These are phyloP conservation scores for Ganoderma lingzhi DNA, from an alignment of 1,284 basidiomycete genomes.

Conservation along the genomic window DNA sequence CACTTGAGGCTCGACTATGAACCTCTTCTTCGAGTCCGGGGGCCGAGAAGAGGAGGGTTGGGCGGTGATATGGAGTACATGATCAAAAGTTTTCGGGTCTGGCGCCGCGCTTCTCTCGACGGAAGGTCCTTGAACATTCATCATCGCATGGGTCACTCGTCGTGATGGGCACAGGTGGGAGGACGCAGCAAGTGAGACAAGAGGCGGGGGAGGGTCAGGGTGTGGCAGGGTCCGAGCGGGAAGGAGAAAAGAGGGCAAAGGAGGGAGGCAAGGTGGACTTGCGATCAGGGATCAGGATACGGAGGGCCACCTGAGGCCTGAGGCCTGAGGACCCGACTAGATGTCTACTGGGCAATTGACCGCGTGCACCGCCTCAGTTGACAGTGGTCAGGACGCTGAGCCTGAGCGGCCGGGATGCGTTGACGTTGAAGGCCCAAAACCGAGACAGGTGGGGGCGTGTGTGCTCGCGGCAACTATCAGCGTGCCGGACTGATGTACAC, in stretches of 20 bases:
- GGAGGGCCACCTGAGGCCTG: slow-evolving; percentile 5
- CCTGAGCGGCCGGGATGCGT: not conserved
- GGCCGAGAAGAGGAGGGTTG: slow-evolving; percentile 16
- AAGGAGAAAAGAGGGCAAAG: not conserved
- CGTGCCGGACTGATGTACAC: not conserved
- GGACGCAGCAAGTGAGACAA: not conserved
- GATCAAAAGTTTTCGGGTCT: slow-evolving; percentile 4
- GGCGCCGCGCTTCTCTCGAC: slow-evolving; percentile 9
- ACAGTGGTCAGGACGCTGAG: not conserved
- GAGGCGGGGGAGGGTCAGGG: not conserved
- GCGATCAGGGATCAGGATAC: slow-evolving; percentile 13
- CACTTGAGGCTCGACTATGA: slow-evolving; percentile 32
- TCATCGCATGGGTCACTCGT: slow-evolving; percentile 25
- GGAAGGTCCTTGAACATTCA: slow-evolving; percentile 8
- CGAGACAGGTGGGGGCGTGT: not conserved
- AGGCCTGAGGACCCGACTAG: slow-evolving; percentile 5
- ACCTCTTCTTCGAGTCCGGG: slow-evolving; percentile 20
- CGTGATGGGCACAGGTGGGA: slow-evolving; percentile 18
- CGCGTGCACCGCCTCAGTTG: slow-evolving; percentile 11
- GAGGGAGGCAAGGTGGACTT: slow-evolving; percentile 3
- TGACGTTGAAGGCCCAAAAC: not conserved
- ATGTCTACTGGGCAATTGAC: slow-evolving; percentile 15
- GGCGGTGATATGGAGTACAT: slow-evolving; percentile 16
- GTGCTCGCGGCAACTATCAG: not conserved
- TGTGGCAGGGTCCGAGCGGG: not conserved